Evolutionary conservation across 129 eudicot species (phyloP).

Genomic region (Centrapalus pauciflorus): DNA sequence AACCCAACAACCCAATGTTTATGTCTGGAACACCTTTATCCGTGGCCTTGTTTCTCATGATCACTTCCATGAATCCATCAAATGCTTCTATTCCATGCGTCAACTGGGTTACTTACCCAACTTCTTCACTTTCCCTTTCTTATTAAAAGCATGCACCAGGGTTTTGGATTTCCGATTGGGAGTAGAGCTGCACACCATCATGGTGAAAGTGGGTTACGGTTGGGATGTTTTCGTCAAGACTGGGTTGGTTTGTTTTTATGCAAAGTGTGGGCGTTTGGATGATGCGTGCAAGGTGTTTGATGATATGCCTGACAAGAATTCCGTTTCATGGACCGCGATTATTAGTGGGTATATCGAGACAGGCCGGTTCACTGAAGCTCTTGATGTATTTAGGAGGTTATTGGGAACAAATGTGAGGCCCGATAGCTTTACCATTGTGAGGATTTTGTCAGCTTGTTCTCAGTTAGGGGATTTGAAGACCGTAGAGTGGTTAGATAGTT

Average conservation of each 20-base stretch:
- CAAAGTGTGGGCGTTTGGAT: conserved; percentile 39
- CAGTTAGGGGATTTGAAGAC: conserved; percentile 51
- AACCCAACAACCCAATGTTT: conserved; percentile 44
- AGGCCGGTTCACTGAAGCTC: conserved; percentile 44
- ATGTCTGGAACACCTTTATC: conserved; percentile 59
- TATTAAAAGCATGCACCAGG: conserved; percentile 55
- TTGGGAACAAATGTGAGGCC: conserved; percentile 57
- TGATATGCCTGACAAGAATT: conserved; percentile 61
- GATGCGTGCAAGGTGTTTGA: conserved; percentile 78
- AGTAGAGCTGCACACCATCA: conserved; percentile 42
- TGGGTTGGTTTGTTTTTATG: conserved; percentile 63
- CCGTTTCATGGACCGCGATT: conserved; percentile 59
- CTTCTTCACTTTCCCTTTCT: conserved; percentile 61
- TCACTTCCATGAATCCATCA: conserved; percentile 36
- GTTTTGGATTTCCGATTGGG: conserved; percentile 43
- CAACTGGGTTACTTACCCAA: conserved; percentile 48
- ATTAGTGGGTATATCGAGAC: conserved; percentile 62
- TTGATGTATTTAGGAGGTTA: conserved; percentile 48
- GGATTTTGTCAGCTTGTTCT: conserved; percentile 65
- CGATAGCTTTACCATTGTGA: conserved; percentile 66
- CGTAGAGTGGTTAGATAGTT: conserved; percentile 58
- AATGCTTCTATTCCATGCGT: conserved; percentile 46
- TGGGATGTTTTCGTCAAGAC: conserved; percentile 56
- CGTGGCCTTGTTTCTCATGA: conserved; percentile 53
- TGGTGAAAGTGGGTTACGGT: conserved; percentile 58